These are phyloP conservation scores for Didymella glomerata DNA, from an alignment of 2,329 filamentous ascomycete species.

Conservation along the genomic window DNA sequence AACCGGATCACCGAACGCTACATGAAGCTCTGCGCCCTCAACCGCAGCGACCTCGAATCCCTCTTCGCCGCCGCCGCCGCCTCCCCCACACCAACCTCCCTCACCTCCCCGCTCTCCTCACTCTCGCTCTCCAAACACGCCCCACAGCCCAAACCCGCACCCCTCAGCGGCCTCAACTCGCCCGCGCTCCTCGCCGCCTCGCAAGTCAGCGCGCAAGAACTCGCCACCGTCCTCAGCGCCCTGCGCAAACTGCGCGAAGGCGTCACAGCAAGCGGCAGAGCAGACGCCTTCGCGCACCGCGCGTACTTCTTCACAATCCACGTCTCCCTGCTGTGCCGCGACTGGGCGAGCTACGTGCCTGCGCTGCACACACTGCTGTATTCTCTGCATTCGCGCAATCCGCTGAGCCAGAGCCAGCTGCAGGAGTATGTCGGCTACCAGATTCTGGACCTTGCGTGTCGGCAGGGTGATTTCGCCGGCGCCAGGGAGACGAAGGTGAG, in stretches of 20 bases:
- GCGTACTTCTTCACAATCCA: constrained; percentile 93
- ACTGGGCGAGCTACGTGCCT: constrained; percentile 89
- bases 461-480: constrained; percentile 75
- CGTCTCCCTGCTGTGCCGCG: constrained; percentile 78
- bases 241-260: constrained; percentile 93
- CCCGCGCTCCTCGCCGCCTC: constrained; percentile 37
- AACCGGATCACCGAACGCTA: constrained; percentile 87
- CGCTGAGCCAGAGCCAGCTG: constrained; percentile 75
- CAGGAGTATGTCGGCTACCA: constrained; percentile 82
- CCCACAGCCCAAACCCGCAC: constrained; percentile 16
- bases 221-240: constrained; percentile 79
- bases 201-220: constrained; percentile 59
- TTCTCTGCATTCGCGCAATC: constrained; percentile 71
- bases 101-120: constrained; percentile 23
- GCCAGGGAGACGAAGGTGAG: constrained; percentile 73
- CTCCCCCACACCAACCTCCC: constrained; percentile 32
- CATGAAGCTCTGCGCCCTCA: constrained; percentile 84
- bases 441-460: constrained; percentile 87
- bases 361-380: constrained; percentile 82
- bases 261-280: constrained; percentile 78
- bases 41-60: constrained; percentile 75
- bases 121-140: constrained; percentile 34
- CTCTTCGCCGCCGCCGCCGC: constrained; percentile 75
- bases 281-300: constrained; percentile 83
- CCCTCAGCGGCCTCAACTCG: constrained; percentile 22